phyloP scores from a whole-genome alignment of 495 filamentous ascomycete species.

The Penicillium cinerascens region DNA sequence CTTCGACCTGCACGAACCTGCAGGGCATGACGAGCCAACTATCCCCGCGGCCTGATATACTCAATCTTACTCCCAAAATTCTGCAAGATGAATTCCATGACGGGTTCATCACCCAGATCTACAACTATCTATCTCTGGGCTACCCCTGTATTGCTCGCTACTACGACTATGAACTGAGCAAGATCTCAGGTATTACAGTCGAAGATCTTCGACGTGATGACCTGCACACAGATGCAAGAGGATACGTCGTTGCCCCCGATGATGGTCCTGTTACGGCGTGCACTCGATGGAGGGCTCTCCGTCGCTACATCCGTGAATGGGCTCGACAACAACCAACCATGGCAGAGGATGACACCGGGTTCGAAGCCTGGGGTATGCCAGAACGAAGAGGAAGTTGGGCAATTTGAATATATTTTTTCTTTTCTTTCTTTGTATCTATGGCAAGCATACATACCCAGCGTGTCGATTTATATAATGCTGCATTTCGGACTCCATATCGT shows the following conservation, averaged over 20 bases:
- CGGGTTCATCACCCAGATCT: slow-evolving; percentile 88
- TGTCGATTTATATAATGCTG: background rate
- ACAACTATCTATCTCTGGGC: slow-evolving; percentile 90
- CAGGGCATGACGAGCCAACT: background rate
- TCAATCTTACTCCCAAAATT: slow-evolving; percentile 25
- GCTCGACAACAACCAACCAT: slow-evolving; percentile 70
- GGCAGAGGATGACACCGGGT: slow-evolving; percentile 45
- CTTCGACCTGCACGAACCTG: background rate
- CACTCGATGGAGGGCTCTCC: slow-evolving; percentile 76
- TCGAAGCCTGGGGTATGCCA: slow-evolving; percentile 65
- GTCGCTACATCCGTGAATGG: slow-evolving; percentile 81
- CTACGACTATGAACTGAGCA: slow-evolving; percentile 78
- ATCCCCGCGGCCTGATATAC: background rate
- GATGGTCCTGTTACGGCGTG: slow-evolving; percentile 45
- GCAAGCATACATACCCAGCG: background rate
- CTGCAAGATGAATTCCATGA: slow-evolving; percentile 70
- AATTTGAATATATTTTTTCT: slow-evolving; percentile 41
- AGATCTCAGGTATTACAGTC: slow-evolving; percentile 65
- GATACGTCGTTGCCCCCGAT: slow-evolving; percentile 57
- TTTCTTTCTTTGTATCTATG: background rate
- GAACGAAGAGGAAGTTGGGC: slow-evolving; percentile 82
- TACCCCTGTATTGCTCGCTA: slow-evolving; percentile 78
- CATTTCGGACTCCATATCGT: background rate
- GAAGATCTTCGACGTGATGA: slow-evolving; percentile 71
- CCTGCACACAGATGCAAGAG: slow-evolving; percentile 55